Evolutionary conservation across 164 flowering plant genomes (phyloP).

Genomic region (Umbilicus rupestris): DNA sequence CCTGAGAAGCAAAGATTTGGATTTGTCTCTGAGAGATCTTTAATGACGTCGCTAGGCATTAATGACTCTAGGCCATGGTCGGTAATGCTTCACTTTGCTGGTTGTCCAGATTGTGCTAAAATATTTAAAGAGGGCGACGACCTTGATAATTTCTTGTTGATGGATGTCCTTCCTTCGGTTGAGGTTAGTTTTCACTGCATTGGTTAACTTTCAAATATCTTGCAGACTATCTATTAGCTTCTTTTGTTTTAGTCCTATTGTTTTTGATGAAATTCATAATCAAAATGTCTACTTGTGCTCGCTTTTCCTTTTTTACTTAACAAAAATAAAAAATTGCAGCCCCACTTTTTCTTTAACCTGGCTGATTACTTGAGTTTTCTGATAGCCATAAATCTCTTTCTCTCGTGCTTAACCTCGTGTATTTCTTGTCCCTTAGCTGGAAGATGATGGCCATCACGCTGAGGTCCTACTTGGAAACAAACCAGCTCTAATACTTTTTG

Average conservation of each 20-base stretch:
- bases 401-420: background rate
- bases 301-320: too few relatives aligned
- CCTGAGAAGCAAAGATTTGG: slow-evolving; percentile 73
- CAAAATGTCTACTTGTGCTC: too few relatives aligned
- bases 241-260: too few relatives aligned
- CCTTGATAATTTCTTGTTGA: slow-evolving; percentile 28
- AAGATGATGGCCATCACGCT: slow-evolving; percentile 37
- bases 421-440: slow-evolving; percentile 39
- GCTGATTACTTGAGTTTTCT: background rate
- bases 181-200: slow-evolving; percentile 40
- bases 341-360: background rate
- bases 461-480: slow-evolving; percentile 46
- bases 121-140: slow-evolving; percentile 43
- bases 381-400: background rate
- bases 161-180: slow-evolving; percentile 27
- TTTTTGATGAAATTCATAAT: too few relatives aligned
- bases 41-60: slow-evolving; percentile 53
- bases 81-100: slow-evolving; percentile 36
- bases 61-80: slow-evolving; percentile 48
- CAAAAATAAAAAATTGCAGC: too few relatives aligned
- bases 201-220: background rate
- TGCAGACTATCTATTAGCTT: background rate
- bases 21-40: slow-evolving; percentile 42
- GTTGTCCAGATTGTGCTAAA: slow-evolving; percentile 67
- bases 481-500: slow-evolving; percentile 72